phyloP scores from a whole-genome alignment of 495 filamentous ascomycete genomes.

The Penicillium manginii region DNA sequence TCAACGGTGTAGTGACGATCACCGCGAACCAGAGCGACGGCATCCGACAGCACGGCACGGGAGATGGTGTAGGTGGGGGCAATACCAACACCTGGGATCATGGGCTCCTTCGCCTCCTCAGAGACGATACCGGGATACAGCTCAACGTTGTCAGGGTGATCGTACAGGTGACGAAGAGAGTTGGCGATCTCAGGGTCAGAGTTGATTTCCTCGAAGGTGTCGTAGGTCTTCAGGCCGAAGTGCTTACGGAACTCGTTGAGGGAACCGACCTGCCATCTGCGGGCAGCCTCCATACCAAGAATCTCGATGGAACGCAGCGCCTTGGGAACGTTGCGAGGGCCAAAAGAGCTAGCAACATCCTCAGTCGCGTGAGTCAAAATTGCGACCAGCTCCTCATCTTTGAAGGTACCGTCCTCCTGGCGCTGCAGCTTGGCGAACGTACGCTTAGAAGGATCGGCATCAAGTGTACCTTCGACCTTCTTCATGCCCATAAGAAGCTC shows the following conservation, averaged over 20 bases:
- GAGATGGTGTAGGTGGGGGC: constrained; percentile 63
- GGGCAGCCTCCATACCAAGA: constrained; percentile 62
- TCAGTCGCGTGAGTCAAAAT: constrained; percentile 63
- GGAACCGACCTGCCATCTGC: constrained; percentile 62
- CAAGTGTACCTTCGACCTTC: constrained; percentile 52
- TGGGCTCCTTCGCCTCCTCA: constrained; percentile 57
- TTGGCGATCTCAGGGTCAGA: constrained; percentile 59
- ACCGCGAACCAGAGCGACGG: constrained; percentile 57
- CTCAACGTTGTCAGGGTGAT: constrained; percentile 65
- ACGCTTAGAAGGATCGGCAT: constrained; percentile 57
- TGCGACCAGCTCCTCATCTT: constrained; percentile 64
- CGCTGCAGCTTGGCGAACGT: constrained; percentile 62
- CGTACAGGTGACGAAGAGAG: constrained; percentile 57
- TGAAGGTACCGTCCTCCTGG: constrained; percentile 58
- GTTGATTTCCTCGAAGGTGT: constrained; percentile 66
- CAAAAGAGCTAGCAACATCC: constrained; percentile 61
- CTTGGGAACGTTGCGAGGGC: constrained; percentile 63
- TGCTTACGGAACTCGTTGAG: constrained; percentile 68
- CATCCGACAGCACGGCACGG: constrained; percentile 56
- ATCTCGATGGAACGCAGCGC: constrained; percentile 61
- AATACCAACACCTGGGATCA: constrained; percentile 58
- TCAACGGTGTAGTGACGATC: constrained; percentile 60
- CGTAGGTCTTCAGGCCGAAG: constrained; percentile 59
- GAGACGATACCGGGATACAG: constrained; percentile 64
- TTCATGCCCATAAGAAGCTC: constrained; percentile 58